Percentiles rank a stretch among this genome's conserved stretches.
These are phyloP conservation scores for Penicillium samsonianum DNA, from an alignment of 495 filamentous ascomycete genomes.

Conservation along the genomic window DNA sequence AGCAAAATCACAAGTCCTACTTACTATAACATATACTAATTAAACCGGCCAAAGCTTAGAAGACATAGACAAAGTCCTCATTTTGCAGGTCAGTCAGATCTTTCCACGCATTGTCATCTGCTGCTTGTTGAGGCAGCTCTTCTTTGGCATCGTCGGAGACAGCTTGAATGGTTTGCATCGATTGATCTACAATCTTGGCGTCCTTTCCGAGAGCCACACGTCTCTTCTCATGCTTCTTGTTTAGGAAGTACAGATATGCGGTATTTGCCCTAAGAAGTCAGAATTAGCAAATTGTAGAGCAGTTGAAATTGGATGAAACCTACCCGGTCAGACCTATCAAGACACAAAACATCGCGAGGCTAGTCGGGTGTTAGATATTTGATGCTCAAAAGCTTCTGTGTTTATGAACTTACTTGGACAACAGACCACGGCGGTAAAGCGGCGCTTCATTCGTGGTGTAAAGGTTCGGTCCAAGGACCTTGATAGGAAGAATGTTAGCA, in stretches of 20 bases:
- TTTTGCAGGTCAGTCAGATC: slow-evolving; percentile 57
- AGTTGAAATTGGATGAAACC: slow-evolving; percentile 14
- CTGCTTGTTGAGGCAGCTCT: slow-evolving; percentile 40
- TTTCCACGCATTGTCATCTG: slow-evolving; percentile 53
- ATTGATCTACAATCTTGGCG: slow-evolving; percentile 39
- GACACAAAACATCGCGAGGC: slow-evolving; percentile 56
- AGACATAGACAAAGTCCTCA: slow-evolving; percentile 62
- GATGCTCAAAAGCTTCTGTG: background rate
- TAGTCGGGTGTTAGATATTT: slow-evolving; percentile 17
- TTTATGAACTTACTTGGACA: slow-evolving; percentile 43
- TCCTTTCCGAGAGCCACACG: slow-evolving; percentile 54
- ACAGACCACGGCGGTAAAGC: slow-evolving; percentile 54
- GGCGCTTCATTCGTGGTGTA: slow-evolving; percentile 59
- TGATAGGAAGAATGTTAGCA: background rate
- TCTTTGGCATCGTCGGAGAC: slow-evolving; percentile 41
- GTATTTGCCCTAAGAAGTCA: slow-evolving; percentile 36
- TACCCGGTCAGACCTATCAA: slow-evolving; percentile 49
- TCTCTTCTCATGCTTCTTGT: slow-evolving; percentile 51
- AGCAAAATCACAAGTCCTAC: background rate
- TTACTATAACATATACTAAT: background rate
- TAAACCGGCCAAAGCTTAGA: slow-evolving; percentile 29
- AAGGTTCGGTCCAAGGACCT: slow-evolving; percentile 59
- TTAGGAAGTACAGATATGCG: slow-evolving; percentile 49
- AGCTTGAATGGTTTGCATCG: slow-evolving; percentile 44
- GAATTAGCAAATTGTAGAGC: background rate